A percentile compares a stretch with the other conserved stretches of the same genome.
These are phyloP conservation scores for Penicillium malachiteum DNA, from an alignment of 495 filamentous ascomycete genomes.

Conservation along the genomic window DNA sequence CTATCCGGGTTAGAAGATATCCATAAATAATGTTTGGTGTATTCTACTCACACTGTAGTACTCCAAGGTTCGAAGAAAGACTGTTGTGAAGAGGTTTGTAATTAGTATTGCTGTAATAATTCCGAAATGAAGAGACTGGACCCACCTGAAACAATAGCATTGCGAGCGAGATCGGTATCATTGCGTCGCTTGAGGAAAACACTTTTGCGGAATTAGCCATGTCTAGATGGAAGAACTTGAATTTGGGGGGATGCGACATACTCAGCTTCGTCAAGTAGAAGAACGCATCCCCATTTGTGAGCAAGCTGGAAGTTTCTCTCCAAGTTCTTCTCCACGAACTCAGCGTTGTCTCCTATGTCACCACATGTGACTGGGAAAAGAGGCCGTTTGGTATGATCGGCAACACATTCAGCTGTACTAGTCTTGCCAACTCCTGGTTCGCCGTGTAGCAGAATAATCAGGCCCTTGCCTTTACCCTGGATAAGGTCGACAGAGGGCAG, in stretches of 20 bases:
- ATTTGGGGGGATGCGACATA: too few relatives aligned
- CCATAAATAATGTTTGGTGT: too few relatives aligned
- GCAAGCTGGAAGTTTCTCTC: constrained; percentile 38
- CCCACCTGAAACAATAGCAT: constrained; percentile 49
- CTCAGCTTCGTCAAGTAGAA: constrained; percentile 47
- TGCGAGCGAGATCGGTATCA: constrained; percentile 38
- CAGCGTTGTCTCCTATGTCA: constrained; percentile 33
- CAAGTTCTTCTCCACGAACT: constrained; percentile 37
- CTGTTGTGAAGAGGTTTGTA: neutral
- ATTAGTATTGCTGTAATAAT: neutral
- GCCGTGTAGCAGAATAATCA: constrained; percentile 50
- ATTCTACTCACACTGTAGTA: neutral
- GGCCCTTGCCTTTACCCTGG: constrained; percentile 34
- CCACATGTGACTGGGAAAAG: constrained; percentile 28
- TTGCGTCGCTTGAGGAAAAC: constrained; percentile 47
- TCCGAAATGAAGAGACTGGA: constrained; percentile 3
- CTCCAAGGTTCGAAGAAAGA: constrained; percentile 4
- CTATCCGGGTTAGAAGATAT: neutral
- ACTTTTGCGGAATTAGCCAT: neutral
- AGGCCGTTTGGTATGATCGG: constrained; percentile 14
- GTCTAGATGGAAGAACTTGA: too few relatives aligned
- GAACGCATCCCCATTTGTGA: constrained; percentile 43
- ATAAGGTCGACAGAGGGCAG: too few relatives aligned
- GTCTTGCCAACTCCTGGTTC: constrained; percentile 45
- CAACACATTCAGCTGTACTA: constrained; percentile 27